Evolutionary conservation across 2,329 filamentous ascomycete genomes (phyloP), one percentile per base, ranked within the genome.

Genomic region (Calonectria henricotiae): DNA sequence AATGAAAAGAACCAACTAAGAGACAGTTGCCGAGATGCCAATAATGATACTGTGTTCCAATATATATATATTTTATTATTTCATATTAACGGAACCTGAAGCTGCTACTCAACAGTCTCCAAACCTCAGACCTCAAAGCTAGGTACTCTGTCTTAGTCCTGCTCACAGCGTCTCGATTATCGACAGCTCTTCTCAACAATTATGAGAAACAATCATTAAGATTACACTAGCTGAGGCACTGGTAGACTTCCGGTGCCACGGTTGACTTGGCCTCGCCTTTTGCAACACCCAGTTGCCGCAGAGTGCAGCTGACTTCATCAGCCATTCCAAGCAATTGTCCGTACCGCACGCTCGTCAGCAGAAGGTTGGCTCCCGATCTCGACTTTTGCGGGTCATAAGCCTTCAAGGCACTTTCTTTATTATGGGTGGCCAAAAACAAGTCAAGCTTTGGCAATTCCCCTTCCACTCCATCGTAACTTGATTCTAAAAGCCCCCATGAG

Each of bases 401-500:
- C 20, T 54, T 67, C 9, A 67, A 23, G 1, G 46, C 80, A 25
- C 80, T 82, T 4, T 78, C 75, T 44, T 75, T 77, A 78, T 89
- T 89, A 81, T 89, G 88, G 0, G 86, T 88, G 3, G 88, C 87
- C 30, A 89, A 81, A 30, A 90, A 80, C 41, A 89, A 81, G 67
- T 85, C 82, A 7, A 86, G 79, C 0, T 80, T 74, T 0, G 87
- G 87, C 73, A 87, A 87, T 0, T 79, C 73, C n/a, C 76, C 66
- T 6, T 75, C 65, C 4, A 65, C 58, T 9, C 51, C 63, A 6
- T 39, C 51, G 23, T 65, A 60, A 70, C 73, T 7, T 69, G 47
- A 1, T 68, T 83, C 74, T 67, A 92, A 79, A 70, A 86, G 66
- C 55, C 85, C 84, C 43, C 83, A 81, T 3, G 85, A 83, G 44